Evolutionary conservation across 2,329 filamentous ascomycete species (phyloP).

Genomic region (Scedosporium apiospermum): DNA sequence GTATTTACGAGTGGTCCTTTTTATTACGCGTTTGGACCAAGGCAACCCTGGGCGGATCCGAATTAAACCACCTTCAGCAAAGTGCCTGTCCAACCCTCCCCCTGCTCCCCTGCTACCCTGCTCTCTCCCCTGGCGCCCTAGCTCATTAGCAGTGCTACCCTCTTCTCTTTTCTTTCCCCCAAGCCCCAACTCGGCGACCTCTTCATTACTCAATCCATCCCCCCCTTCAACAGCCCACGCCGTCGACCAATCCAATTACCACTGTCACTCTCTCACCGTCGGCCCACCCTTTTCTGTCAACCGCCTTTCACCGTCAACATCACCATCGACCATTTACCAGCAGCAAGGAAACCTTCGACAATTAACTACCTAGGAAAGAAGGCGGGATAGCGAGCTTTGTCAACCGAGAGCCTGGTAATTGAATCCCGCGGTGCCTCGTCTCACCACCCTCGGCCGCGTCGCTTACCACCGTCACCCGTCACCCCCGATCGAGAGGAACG

Average conservation of each 20-base stretch:
- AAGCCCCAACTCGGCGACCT: background rate
- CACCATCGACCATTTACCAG: background rate
- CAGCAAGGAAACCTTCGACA: background rate
- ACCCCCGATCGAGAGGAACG: background rate
- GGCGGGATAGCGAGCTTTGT: background rate
- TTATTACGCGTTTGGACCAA: conserved; percentile 5
- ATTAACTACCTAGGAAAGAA: background rate
- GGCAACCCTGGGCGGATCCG: conserved; percentile 4
- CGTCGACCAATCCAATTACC: background rate
- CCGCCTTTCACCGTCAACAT: conserved; percentile 5
- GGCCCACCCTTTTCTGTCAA: conserved; percentile 2
- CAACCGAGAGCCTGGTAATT: background rate
- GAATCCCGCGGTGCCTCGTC: background rate
- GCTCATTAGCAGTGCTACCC: background rate
- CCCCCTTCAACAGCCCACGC: conserved; percentile 3
- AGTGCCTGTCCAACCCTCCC: conserved; percentile 2
- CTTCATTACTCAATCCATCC: background rate
- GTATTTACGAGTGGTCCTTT: conserved; percentile 2
- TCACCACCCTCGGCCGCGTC: background rate
- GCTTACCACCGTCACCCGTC: background rate
- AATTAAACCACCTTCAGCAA: conserved; percentile 8
- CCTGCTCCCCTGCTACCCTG: conserved; percentile 1
- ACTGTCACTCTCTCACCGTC: conserved; percentile 5
- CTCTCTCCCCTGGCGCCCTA: background rate
- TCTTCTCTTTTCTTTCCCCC: background rate